Conservation (phyloP, 352 stramenopile genomes). For the Plasmopara viticola region DNA sequence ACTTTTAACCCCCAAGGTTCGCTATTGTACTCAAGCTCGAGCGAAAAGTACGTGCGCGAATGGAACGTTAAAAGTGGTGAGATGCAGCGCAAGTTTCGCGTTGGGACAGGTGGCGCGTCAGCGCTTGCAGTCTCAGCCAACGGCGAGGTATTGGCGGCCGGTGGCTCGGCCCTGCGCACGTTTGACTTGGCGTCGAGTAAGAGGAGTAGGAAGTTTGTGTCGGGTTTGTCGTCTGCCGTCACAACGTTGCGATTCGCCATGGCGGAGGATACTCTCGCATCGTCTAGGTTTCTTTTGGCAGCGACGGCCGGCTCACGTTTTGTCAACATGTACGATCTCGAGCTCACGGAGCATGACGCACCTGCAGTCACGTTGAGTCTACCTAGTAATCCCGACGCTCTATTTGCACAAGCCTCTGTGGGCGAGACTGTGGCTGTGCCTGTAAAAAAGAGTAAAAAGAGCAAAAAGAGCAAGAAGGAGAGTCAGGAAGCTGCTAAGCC, state of each 20-base stretch:
- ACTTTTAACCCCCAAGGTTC: conserved; percentile 67
- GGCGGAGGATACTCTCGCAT: conserved; percentile 15
- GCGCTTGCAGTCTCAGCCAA: conserved; percentile 56
- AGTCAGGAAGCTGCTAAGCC: conserved; percentile 10
- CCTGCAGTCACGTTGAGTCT: conserved; percentile 71
- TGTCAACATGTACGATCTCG: conserved; percentile 80
- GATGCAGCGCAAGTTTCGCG: conserved; percentile 64
- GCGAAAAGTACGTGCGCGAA: conserved; percentile 73
- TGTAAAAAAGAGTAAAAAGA: conserved; percentile 53
- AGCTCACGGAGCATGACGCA: conserved; percentile 50
- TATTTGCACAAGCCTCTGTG: conserved; percentile 37
- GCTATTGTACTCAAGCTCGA: conserved; percentile 59
- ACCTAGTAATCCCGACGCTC: conserved; percentile 41
- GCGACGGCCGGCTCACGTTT: conserved; percentile 68
- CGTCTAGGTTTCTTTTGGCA: conserved; percentile 64
- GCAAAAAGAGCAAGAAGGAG: conserved; percentile 39
- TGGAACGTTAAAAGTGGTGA: conserved; percentile 55
- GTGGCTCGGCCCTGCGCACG: conserved; percentile 56
- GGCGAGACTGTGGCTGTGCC: conserved; percentile 19
- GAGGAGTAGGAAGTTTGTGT: conserved; percentile 69
- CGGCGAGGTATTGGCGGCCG: conserved; percentile 59
- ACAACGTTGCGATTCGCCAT: conserved; percentile 63
- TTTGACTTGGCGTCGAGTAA: conserved; percentile 76
- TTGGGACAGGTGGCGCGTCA: conserved; percentile 44
- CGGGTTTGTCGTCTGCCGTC: conserved; percentile 64